Evolutionary conservation across 202 grass and related monocot species (phyloP).

Genomic region (Setaria italica): DNA sequence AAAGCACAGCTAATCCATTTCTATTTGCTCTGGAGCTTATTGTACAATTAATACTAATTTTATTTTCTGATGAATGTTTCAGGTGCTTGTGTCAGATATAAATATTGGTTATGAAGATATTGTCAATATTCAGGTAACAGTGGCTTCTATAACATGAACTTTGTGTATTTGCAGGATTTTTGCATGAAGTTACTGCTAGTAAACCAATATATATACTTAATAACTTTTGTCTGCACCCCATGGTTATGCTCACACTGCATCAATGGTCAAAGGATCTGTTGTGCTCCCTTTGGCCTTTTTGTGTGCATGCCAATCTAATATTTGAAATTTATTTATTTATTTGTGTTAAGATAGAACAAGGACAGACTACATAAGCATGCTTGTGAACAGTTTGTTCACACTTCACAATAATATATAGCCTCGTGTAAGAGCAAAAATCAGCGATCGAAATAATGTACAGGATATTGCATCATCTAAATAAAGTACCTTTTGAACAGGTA

Average conservation of each 20-base stretch:
- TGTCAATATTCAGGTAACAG: conserved; percentile 87
- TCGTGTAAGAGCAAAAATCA: not conserved
- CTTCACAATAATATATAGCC: not conserved
- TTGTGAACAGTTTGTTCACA: not conserved
- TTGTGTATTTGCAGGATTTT: not conserved
- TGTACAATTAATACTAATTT: not conserved
- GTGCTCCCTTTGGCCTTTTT: not conserved
- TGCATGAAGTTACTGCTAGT: not conserved
- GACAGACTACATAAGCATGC: not conserved
- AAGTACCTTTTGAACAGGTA: not conserved
- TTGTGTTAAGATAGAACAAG: not conserved
- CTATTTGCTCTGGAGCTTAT: not conserved
- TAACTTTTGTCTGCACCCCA: not conserved
- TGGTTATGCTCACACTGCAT: conserved; percentile 11
- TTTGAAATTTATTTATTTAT: not conserved
- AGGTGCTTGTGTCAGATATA: conserved; percentile 98
- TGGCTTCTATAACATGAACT: not conserved
- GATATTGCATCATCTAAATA: not conserved
- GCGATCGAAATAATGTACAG: not conserved
- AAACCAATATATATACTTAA: not conserved
- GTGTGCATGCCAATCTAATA: conserved; percentile 16
- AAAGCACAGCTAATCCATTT: not conserved
- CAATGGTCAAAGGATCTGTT: not conserved
- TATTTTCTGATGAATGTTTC: conserved; percentile 40
- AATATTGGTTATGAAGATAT: conserved; percentile 99